Evolutionary conservation across 345 rosid genomes (phyloP).

Genomic region (Eutrema japonicum): DNA sequence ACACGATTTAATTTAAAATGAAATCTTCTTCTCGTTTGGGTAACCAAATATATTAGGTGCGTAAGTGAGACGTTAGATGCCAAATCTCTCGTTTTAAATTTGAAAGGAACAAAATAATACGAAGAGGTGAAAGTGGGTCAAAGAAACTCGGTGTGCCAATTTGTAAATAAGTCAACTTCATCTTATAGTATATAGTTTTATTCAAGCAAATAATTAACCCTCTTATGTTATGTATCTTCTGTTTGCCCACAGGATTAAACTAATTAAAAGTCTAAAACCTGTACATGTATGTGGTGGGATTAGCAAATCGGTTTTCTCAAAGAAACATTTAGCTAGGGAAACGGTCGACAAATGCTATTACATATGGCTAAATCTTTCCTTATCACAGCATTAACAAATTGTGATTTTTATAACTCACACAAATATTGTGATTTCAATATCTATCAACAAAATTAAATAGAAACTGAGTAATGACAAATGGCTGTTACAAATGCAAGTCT

Average conservation of each 20-base stretch:
- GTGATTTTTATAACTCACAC: slow-evolving; percentile 2
- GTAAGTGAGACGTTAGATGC: background rate
- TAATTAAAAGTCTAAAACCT: background rate
- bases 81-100: slow-evolving; percentile 5
- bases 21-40: slow-evolving; percentile 7
- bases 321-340: background rate
- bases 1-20: background rate
- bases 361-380: background rate
- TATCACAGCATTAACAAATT: slow-evolving; percentile 17
- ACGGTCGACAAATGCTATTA: slow-evolving; percentile 1
- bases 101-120: background rate
- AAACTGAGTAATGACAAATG: slow-evolving; percentile 1
- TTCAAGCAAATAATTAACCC: background rate
- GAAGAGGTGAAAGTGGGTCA: slow-evolving; percentile 25
- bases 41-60: slow-evolving; percentile 33
- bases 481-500: slow-evolving; percentile 6
- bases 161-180: slow-evolving; percentile 26
- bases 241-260: background rate
- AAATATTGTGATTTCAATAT: slow-evolving; percentile 15
- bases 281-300: slow-evolving; percentile 25
- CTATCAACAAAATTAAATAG: slow-evolving; percentile 4
- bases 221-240: background rate
- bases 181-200: background rate
- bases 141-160: slow-evolving; percentile 16
- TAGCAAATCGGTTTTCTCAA: slow-evolving; percentile 1